phyloP scores from a whole-genome alignment of 257 asterid genomes.

The Echites panduratus region DNA sequence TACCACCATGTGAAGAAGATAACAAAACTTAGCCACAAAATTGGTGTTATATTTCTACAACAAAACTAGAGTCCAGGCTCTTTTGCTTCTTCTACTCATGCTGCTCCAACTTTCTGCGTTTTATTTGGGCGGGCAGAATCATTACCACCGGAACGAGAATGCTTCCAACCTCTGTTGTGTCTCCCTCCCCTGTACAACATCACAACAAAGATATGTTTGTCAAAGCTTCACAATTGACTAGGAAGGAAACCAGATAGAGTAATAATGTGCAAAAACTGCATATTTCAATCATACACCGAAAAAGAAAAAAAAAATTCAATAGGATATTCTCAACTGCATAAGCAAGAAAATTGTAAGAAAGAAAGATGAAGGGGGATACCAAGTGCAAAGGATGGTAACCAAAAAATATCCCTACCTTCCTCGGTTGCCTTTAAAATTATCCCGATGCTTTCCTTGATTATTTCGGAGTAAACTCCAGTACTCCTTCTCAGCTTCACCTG shows the following conservation, averaged over 20 bases:
- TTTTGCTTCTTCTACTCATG: conserved; percentile 6
- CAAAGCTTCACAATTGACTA: neutral
- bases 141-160: conserved; percentile 62
- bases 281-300: no score
- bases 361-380: neutral
- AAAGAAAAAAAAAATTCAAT: neutral
- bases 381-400: neutral
- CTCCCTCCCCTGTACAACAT: conserved; percentile 57
- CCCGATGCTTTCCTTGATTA: conserved; percentile 54
- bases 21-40: conserved; percentile 6
- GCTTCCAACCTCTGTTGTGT: conserved; percentile 70
- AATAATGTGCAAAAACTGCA: no score
- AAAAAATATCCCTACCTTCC: conserved; percentile 50
- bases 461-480: conserved; percentile 70
- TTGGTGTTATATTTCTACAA: neutral
- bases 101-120: conserved; percentile 52
- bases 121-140: conserved; percentile 51
- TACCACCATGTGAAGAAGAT: neutral
- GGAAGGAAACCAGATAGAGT: neutral
- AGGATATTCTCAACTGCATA: neutral
- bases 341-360: neutral
- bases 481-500: conserved; percentile 94
- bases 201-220: neutral
- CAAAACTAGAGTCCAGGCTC: neutral
- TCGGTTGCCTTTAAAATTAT: conserved; percentile 47